A percentile compares a stretch with the other conserved stretches of the same genome.
phyloP scores from a whole-genome alignment of 805 yeast genomes.

The Starmerella tilneyi region DNA sequence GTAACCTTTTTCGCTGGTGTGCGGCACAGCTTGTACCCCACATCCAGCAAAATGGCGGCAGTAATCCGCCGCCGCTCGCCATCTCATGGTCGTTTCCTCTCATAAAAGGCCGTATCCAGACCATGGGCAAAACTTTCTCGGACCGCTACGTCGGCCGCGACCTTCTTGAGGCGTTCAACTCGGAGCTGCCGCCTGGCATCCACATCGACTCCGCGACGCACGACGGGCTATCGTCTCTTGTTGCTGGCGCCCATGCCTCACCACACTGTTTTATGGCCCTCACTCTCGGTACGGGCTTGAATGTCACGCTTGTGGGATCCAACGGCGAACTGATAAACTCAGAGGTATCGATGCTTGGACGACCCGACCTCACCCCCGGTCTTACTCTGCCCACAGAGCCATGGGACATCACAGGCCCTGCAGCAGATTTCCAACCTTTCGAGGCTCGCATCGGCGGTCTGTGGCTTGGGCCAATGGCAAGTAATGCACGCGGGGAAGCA shows the following conservation, averaged over 20 bases:
- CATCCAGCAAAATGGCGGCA: not conserved
- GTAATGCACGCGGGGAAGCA: not conserved
- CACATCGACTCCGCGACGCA: constrained; percentile 16
- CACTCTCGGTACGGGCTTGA: constrained; percentile 27
- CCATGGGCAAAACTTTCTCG: constrained; percentile 26
- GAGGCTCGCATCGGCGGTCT: constrained; percentile 22
- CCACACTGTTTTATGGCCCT: constrained; percentile 21
- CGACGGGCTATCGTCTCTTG: constrained; percentile 25
- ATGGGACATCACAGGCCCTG: constrained; percentile 13
- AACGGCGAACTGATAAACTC: constrained; percentile 16
- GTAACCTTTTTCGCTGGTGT: constrained; percentile 19
- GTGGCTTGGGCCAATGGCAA: constrained; percentile 17
- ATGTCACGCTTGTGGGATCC: constrained; percentile 13
- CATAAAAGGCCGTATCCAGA: constrained; percentile 15
- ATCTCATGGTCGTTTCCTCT: constrained; percentile 28
- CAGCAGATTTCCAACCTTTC: constrained; percentile 21
- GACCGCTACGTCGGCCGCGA: constrained; percentile 7
- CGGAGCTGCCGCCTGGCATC: constrained; percentile 2
- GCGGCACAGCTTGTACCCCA: constrained; percentile 12
- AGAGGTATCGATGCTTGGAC: constrained; percentile 23
- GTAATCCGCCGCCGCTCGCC: constrained; percentile 11
- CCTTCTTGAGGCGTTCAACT: constrained; percentile 15
- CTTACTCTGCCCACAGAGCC: constrained; percentile 5
- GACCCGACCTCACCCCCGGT: constrained; percentile 11
- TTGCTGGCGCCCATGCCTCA: constrained; percentile 18